A percentile compares a stretch with the other conserved stretches of the same genome.
Conservation (phyloP, 2,329 filamentous ascomycete genomes). For the Fusarium multiceps region DNA sequence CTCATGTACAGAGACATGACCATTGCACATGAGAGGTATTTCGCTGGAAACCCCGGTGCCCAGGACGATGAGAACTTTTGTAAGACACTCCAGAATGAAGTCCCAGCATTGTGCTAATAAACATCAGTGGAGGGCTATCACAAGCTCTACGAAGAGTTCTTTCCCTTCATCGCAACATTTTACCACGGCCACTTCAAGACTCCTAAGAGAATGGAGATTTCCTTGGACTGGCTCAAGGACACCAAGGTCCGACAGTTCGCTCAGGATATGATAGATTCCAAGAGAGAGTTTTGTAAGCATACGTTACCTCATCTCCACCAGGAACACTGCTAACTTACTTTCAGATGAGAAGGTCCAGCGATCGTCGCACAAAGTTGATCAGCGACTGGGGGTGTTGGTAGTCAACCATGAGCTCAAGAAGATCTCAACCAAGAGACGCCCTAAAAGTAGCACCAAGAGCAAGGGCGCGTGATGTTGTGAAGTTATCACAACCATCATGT, state of each 20-base stretch:
- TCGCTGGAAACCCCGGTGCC: conserved; percentile 41
- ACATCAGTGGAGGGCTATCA: conserved; percentile 39
- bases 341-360: conserved; percentile 50
- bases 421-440: conserved; percentile 50
- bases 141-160: conserved; percentile 50
- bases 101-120: conserved; percentile 20
- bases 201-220: conserved; percentile 55
- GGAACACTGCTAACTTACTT: conserved; percentile 31
- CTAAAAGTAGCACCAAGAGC: conserved; percentile 44
- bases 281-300: conserved; percentile 53
- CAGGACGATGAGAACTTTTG: conserved; percentile 41
- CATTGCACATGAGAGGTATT: conserved; percentile 46
- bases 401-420: conserved; percentile 56
- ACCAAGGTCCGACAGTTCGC: conserved; percentile 45
- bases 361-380: conserved; percentile 49
- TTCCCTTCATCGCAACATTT: conserved; percentile 54
- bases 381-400: conserved; percentile 51
- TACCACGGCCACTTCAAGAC: conserved; percentile 57
- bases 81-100: conserved; percentile 26
- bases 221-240: conserved; percentile 53
- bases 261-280: conserved; percentile 50
- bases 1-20: conserved; percentile 60
- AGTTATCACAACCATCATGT: conserved; percentile 16
- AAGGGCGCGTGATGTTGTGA: conserved; percentile 46
- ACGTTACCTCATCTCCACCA: neutral